A percentile compares a stretch with the other conserved stretches of the same genome.
phyloP scores from a whole-genome alignment of 148 eudicot species.

The Rhododendron simsii region DNA sequence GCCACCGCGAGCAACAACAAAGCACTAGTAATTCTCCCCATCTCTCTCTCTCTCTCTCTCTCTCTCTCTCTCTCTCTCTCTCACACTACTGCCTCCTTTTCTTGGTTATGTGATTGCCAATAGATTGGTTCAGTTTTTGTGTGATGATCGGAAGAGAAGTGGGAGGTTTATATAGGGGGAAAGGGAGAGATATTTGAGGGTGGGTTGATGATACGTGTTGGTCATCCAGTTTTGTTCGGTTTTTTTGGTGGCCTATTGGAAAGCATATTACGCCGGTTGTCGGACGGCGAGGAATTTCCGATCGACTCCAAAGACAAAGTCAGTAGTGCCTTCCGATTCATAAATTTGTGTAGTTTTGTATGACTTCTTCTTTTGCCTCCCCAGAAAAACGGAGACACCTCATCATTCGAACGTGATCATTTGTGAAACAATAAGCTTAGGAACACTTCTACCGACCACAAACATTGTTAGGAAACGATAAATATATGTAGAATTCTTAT shows the following conservation, averaged over 20 bases:
- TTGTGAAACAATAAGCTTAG: no score
- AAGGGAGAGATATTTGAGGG: neutral
- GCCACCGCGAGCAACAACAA: slow-evolving; percentile 20
- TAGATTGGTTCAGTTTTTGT: neutral
- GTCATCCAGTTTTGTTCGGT: neutral
- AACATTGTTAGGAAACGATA: no score
- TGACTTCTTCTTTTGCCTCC: neutral
- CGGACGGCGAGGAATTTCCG: neutral
- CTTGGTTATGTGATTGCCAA: neutral
- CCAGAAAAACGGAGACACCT: neutral
- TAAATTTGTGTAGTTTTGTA: neutral
- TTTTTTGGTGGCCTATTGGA: neutral
- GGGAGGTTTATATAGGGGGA: neutral
- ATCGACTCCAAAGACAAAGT: neutral
- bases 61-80: neutral
- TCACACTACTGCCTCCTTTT: neutral
- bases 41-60: neutral
- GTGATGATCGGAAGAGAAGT: neutral
- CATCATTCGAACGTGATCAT: neutral
- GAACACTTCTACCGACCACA: no score
- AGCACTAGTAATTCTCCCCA: slow-evolving; percentile 12
- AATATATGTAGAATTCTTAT: no score
- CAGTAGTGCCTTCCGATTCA: neutral
- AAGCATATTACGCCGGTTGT: neutral
- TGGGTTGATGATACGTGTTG: neutral